A percentile compares a stretch with the other conserved stretches of the same genome.
phyloP scores from a whole-genome alignment of 164 flowering plant species.

The Nelumbo lutea region DNA sequence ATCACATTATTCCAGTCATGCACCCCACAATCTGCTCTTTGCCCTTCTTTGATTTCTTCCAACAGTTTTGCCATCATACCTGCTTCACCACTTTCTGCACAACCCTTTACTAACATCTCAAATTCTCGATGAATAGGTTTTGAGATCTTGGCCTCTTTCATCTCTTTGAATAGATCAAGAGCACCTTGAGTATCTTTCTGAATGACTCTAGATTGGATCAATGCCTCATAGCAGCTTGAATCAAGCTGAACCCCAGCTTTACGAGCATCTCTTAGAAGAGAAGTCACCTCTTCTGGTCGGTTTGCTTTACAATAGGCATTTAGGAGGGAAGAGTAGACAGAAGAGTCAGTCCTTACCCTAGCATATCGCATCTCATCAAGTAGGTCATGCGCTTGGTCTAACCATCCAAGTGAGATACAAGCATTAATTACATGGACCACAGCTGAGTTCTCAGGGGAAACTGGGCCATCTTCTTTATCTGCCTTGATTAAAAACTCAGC shows the following conservation, averaged over 20 bases:
- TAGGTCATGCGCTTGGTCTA: conserved; percentile 87
- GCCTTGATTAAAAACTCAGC: conserved; percentile 69
- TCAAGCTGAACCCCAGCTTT: conserved; percentile 86
- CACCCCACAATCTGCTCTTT: conserved; percentile 63
- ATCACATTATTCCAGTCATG: conserved; percentile 96
- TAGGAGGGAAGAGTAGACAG: conserved; percentile 68
- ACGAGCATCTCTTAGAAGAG: conserved; percentile 73
- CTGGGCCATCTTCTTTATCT: conserved; percentile 63
- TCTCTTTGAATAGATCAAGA: conserved; percentile 74
- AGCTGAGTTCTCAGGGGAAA: conserved; percentile 58
- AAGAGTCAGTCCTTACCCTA: conserved; percentile 59
- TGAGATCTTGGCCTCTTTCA: conserved; percentile 79
- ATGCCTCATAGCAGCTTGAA: conserved; percentile 65
- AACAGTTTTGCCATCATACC: conserved; percentile 74
- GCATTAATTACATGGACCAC: conserved; percentile 70
- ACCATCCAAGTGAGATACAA: conserved; percentile 79
- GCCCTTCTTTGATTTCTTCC: conserved; percentile 78
- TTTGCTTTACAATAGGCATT: conserved; percentile 79
- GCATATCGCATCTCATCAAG: conserved; percentile 85
- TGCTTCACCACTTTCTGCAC: conserved; percentile 48
- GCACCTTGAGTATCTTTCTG: conserved; percentile 74
- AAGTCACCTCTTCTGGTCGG: conserved; percentile 37
- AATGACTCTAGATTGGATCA: conserved; percentile 60
- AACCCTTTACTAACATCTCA: conserved; percentile 47
- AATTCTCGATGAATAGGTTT: conserved; percentile 48